Conservation (phyloP, 2,329 filamentous ascomycete genomes). For the Colletotrichum tropicicola region DNA sequence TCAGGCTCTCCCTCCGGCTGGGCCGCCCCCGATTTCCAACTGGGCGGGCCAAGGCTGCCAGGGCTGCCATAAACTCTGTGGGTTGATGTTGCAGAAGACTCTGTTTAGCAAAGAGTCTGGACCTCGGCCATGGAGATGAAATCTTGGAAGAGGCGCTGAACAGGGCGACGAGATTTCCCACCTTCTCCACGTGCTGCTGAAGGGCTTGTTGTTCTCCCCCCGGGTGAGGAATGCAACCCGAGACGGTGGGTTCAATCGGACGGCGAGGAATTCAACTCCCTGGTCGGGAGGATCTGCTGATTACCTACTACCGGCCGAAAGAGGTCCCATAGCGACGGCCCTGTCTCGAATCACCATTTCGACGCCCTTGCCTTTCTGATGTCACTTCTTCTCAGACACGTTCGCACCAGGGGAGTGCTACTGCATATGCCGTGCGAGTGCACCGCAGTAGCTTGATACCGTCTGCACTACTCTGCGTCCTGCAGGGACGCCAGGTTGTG, state of each 20-base stretch:
- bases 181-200: conserved; percentile 14
- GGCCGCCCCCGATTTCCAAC: conserved; percentile 4
- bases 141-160: neutral
- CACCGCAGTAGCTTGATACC: neutral
- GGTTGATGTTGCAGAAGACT: conserved; percentile 1
- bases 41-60: neutral
- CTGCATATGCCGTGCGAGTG: neutral
- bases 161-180: neutral
- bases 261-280: conserved; percentile 13
- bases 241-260: neutral
- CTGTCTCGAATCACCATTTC: conserved; percentile 1
- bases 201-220: conserved; percentile 12
- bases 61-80: neutral
- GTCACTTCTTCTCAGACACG: neutral
- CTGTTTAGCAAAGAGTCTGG: neutral
- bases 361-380: neutral
- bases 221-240: conserved; percentile 14
- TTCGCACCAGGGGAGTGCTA: neutral
- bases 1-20: conserved; percentile 3
- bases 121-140: neutral
- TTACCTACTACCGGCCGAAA: conserved; percentile 1
- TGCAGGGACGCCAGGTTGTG: neutral
- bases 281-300: conserved; percentile 14
- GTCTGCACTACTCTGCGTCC: neutral
- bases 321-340: conserved; percentile 3